A percentile compares a stretch with the other conserved stretches of the same genome.
Conservation (phyloP, 2,329 filamentous ascomycete species). For the Stachybotrys chlorohalonatus region DNA sequence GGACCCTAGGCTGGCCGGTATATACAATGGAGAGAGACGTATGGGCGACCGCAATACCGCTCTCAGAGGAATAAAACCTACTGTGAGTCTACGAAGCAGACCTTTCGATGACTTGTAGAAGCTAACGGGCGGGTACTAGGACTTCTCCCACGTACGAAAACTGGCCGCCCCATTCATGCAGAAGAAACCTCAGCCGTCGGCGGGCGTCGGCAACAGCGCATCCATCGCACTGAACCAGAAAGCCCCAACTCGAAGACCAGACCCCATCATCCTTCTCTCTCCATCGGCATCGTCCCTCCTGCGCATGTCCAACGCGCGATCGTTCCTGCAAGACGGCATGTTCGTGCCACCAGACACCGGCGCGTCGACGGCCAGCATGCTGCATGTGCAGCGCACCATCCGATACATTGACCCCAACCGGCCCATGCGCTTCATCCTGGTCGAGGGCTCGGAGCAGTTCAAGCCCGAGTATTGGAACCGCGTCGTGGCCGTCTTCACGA, state of each 20-base stretch:
- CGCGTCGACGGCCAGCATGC: constrained; percentile 63
- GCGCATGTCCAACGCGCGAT: constrained; percentile 90
- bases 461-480: constrained; percentile 97
- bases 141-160: constrained; percentile 91
- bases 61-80: constrained; percentile 78
- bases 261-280: constrained; percentile 94
- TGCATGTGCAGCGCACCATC: constrained; percentile 74
- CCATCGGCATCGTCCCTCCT: constrained; percentile 91
- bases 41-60: constrained; percentile 90
- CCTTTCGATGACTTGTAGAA: neutral
- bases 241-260: constrained; percentile 39
- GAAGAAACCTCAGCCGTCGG: constrained; percentile 39
- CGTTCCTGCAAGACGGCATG: constrained; percentile 78
- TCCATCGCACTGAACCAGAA: constrained; percentile 47
- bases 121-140: constrained; percentile 38
- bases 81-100: constrained; percentile 43
- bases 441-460: constrained; percentile 89
- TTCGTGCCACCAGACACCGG: constrained; percentile 70
- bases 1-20: constrained; percentile 75
- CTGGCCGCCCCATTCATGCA: constrained; percentile 69
- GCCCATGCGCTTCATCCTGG: constrained; percentile 86
- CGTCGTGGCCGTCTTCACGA: constrained; percentile 94
- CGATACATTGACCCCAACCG: constrained; percentile 60
- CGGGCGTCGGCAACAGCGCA: constrained; percentile 30
- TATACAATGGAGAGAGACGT: constrained; percentile 83